Evolutionary conservation across 495 filamentous ascomycete species (phyloP), one percentile per base, ranked within the genome.

Genomic region (Penicillium coffeae): DNA sequence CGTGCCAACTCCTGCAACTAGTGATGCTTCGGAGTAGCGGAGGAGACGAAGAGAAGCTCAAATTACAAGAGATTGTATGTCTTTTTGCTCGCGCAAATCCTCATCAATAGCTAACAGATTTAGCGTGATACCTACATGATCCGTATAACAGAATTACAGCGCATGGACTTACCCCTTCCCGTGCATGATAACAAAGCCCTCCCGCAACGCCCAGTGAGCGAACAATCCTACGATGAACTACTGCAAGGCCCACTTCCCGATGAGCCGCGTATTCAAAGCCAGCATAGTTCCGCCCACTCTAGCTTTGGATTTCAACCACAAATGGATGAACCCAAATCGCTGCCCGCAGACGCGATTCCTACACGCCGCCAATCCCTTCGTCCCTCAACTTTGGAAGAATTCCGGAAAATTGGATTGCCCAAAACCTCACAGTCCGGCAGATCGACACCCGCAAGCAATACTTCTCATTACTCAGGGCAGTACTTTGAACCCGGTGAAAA

Each of bases 51-150:
- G 89, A 97, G 63, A 84, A 80, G 62, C 73, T 78, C 45, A 96
- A 96, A 66, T 71, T 98, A 38, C 87, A 90, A 61, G 81, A 85
- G 37, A 95, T 98, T 69, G 90, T 95, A 75, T 78, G 90, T 84
- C 25, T 5, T 30, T n/a, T 9, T 44, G 2, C 21, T 47, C 30
- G 10, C n/a, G 33, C 30, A 14, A 21, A 18, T 5, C 1, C 16
- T 3, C 13, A 34, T 21, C 9, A n/a, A 14, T 32, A 33, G 50
- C 60, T 55, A 48, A 58, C 40, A 35, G 27, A 52, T 56, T 1
- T 63, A 92, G 90, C 84, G 89, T 54, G 81, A 85, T 49, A 96
- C 92, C 1, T 97, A 98, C 65, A 87, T 83, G 44, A 87, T 81
- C 42, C 85, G 93, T 46, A 92, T 97, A 42, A 81, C 80, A 22